Conservation (phyloP, 257 asterid genomes). For the Fraxinus pennsylvanica region DNA sequence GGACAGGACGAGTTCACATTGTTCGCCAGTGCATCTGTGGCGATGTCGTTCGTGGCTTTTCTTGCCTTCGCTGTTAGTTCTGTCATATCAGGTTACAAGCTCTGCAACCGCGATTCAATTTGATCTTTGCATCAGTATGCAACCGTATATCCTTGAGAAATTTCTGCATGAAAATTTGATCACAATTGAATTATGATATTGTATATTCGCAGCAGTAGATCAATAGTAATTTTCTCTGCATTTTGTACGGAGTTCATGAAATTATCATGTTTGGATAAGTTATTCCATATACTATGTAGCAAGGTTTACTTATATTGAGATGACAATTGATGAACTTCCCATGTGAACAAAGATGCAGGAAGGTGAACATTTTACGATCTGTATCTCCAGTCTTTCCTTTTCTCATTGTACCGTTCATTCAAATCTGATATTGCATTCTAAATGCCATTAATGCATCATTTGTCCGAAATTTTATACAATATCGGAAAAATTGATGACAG, state of each 20-base stretch:
- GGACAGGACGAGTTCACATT: conserved; percentile 76
- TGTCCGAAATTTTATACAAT: too few species aligned
- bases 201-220: background rate
- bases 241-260: background rate
- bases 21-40: conserved; percentile 77
- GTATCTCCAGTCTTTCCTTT: too few species aligned
- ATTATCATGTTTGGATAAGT: too few species aligned
- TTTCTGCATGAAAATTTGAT: background rate
- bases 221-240: background rate
- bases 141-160: background rate
- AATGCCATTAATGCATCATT: too few species aligned
- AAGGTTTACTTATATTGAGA: too few species aligned
- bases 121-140: conserved; percentile 18
- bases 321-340: too few species aligned
- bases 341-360: too few species aligned
- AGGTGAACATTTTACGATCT: too few species aligned
- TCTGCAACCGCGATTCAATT: conserved; percentile 50
- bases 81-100: conserved; percentile 65
- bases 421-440: too few species aligned
- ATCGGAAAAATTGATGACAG: too few species aligned
- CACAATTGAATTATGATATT: background rate
- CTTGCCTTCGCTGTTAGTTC: conserved; percentile 68
- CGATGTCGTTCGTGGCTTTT: conserved; percentile 77
- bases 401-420: too few species aligned
- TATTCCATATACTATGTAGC: too few species aligned